phyloP scores from a whole-genome alignment of 2,329 filamentous ascomycete genomes.

The Exophiala calicioides region DNA sequence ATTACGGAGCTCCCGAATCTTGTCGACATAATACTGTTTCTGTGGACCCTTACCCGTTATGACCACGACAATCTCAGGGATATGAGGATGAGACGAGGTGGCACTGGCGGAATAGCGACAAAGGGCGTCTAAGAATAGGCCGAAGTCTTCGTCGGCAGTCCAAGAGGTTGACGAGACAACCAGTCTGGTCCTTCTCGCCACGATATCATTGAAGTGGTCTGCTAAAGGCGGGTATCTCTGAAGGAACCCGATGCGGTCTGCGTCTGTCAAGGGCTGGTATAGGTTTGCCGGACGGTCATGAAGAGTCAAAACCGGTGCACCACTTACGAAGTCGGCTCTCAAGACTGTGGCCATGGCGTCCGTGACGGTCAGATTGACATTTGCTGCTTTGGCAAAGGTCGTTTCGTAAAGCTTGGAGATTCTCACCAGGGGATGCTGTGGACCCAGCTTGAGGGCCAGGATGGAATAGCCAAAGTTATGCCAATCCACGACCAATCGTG shows the following conservation, averaged over 20 bases:
- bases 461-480: slow-evolving; percentile 99
- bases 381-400: slow-evolving; percentile 66
- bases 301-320: slow-evolving; percentile 66
- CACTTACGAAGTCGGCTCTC: slow-evolving; percentile 64
- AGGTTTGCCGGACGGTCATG: slow-evolving; percentile 84
- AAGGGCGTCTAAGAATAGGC: slow-evolving; percentile 78
- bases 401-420: slow-evolving; percentile 78
- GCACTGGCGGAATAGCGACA: slow-evolving; percentile 66
- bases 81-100: slow-evolving; percentile 44
- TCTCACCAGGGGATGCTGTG: slow-evolving; percentile 71
- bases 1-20: slow-evolving; percentile 63
- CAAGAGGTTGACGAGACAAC: slow-evolving; percentile 94
- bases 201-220: slow-evolving; percentile 60
- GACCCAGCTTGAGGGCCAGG: slow-evolving; percentile 66
- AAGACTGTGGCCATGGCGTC: slow-evolving; percentile 81
- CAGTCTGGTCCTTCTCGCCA: slow-evolving; percentile 62
- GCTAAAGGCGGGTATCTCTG: slow-evolving; percentile 64
- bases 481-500: slow-evolving; percentile 88
- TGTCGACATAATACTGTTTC: slow-evolving; percentile 69
- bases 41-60: slow-evolving; percentile 95
- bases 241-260: slow-evolving; percentile 62
- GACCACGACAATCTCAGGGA: slow-evolving; percentile 75
- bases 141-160: slow-evolving; percentile 96
- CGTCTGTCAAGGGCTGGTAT: slow-evolving; percentile 68
- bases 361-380: slow-evolving; percentile 83